Base-by-base conservation (phyloP, 2,329 filamentous ascomycete species). In the Colletotrichum destructivum region DNA sequence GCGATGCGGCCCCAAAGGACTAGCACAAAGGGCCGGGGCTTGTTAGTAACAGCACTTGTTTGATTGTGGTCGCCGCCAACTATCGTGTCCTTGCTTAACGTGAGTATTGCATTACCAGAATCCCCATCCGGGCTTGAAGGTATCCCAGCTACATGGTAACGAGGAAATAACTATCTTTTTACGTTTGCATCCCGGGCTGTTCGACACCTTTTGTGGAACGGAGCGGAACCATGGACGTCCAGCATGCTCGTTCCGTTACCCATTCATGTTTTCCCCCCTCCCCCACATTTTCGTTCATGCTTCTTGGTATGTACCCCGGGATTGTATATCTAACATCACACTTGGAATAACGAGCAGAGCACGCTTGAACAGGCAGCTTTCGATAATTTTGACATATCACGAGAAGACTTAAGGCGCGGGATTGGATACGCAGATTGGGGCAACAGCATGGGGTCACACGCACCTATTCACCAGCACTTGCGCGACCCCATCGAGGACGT, bases 401-500 rank as follows among this genome's bases (percentile, higher is more conserved):
- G 16, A 26, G 2, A 35, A 35, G 16, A n/a, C 4, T 35, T 1
- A 12, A 15, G 4, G 15, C 35, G 1, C n/a, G 15, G 7, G 0
- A 9, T 52, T 40, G 54, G 21, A 16, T 18, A 7, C 3, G 15
- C 11, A 21, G 26, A 21, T 23, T 5, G 18, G 8, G 23, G 3
- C 35, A 13, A 9, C 4, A 42, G 9, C 4, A 57, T 57, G 31
- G 35, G 4, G 13, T 42, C 54, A 9, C 21, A 23, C 54, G 12
- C 54, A 11, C 35, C n/a, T 11, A 23, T 23, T 11, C 11, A 42
- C 31, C 42, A 52, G 8, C 44, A 44, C 9, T 66, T 56, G n/a
- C 73, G 80, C 12, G 75, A 81, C 72, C 77, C 79, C 1, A 78
- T 81, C 51, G 70, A 77, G 63, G 76, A 81, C 62, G 77, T 81